phyloP scores from a whole-genome alignment of 2,329 filamentous ascomycete species.

The Chaetomium strumarium region DNA sequence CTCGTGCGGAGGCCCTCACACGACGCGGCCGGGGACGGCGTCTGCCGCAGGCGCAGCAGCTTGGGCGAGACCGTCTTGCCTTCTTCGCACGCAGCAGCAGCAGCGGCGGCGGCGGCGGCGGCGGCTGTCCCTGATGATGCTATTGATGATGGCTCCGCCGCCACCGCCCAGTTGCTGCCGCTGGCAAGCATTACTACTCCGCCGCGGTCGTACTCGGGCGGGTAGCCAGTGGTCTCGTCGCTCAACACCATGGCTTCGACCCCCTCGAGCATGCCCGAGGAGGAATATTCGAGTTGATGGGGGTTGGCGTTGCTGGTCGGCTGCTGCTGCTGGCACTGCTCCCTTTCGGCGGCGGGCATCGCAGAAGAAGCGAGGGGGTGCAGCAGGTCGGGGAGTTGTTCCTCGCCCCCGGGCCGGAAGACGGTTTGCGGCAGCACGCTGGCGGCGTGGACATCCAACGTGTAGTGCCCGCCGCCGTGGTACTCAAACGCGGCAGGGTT shows the following conservation, averaged over 20 bases:
- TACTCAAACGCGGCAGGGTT: conserved; percentile 4
- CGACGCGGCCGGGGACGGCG: conserved; percentile 8
- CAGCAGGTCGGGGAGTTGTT: neutral
- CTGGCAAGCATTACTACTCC: neutral
- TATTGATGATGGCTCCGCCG: too few relatives aligned
- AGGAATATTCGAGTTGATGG: conserved; percentile 1
- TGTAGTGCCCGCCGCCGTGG: neutral
- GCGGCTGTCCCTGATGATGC: neutral
- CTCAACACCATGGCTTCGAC: conserved; percentile 9
- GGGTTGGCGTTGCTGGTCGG: neutral
- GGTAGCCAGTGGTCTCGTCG: neutral
- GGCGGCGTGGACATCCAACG: conserved; percentile 8
- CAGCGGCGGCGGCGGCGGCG: too few relatives aligned
- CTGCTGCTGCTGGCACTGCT: too few relatives aligned
- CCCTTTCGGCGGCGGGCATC: neutral
- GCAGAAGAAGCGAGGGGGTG: neutral
- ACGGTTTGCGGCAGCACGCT: conserved; percentile 7
- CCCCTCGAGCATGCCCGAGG: conserved; percentile 11
- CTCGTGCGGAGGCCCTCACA: conserved; percentile 10
- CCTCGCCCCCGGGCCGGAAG: conserved; percentile 1
- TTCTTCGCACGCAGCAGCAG: too few relatives aligned
- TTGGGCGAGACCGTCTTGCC: conserved; percentile 14
- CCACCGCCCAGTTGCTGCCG: conserved; percentile 1
- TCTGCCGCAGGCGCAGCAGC: conserved; percentile 8
- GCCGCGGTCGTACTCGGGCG: neutral